Percentiles rank a stretch among this genome's conserved stretches.
Evolutionary conservation across 2,329 filamentous ascomycete genomes (phyloP).

Genomic region (Keithomyces neogunnii): DNA sequence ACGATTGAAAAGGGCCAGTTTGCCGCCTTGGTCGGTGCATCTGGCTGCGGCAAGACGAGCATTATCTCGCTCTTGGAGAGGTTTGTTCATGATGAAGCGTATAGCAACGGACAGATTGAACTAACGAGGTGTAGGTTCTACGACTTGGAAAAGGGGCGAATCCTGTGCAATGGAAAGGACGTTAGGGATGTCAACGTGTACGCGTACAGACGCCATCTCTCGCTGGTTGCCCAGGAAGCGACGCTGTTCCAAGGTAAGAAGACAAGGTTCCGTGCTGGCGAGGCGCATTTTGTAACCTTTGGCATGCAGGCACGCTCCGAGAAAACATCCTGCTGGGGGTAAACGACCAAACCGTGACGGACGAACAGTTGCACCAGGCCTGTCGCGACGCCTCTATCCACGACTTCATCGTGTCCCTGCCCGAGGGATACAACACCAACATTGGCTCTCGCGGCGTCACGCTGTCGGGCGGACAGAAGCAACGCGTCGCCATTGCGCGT

Average conservation of each 20-base stretch:
- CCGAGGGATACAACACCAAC: conserved; percentile 58
- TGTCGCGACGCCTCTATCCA: conserved; percentile 59
- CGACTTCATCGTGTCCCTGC: conserved; percentile 61
- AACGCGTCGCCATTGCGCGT: conserved; percentile 61
- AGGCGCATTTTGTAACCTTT: too few species aligned
- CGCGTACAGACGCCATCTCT: conserved; percentile 55
- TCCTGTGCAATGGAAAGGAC: conserved; percentile 55
- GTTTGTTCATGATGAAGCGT: neutral
- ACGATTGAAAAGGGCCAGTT: conserved; percentile 62
- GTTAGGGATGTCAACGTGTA: conserved; percentile 51
- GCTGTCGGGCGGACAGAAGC: conserved; percentile 64
- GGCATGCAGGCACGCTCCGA: conserved; percentile 42
- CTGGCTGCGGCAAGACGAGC: conserved; percentile 65
- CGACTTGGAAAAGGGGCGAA: conserved; percentile 52
- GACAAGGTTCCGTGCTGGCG: neutral
- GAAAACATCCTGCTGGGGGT: conserved; percentile 65
- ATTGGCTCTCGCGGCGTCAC: conserved; percentile 59
- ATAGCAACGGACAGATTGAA: neutral
- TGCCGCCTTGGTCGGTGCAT: conserved; percentile 60
- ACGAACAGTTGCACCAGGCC: conserved; percentile 41
- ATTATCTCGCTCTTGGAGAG: conserved; percentile 56
- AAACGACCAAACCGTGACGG: conserved; percentile 39
- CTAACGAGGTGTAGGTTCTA: conserved; percentile 48
- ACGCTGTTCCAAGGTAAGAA: conserved; percentile 56
- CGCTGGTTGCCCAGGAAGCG: conserved; percentile 67